Evolutionary conservation across 1,139 yeast genomes (phyloP), one percentile per base, ranked within the genome.

Genomic region (Suhomyces maxii): DNA sequence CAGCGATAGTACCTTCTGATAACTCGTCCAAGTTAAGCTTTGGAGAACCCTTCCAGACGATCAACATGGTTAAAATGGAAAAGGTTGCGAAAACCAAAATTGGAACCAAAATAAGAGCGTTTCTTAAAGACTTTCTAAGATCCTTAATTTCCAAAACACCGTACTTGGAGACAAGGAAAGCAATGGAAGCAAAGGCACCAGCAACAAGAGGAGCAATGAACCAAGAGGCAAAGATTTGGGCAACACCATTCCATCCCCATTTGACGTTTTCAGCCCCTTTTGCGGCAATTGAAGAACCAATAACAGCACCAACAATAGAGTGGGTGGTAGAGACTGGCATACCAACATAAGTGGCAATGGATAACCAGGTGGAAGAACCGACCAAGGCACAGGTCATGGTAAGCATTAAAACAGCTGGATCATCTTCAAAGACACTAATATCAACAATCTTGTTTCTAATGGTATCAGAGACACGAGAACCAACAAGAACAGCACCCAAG

Each of bases 321-420:
- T 86, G 91, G 23, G 93, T 86, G 31, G 91, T 84, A 12, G 91
- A 85, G 41, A 84, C 90, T 26, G 93, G 91, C 78, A 84, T 78
- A 53, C 89, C 88, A 36, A 84, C 64, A 5, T 64, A 55, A 31
- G 93, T 86, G 34, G 91, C 91, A 51, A 83, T 50, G 11, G 86
- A 71, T 48, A 86, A 73, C 91, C 93, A 86, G 33, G 73, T 46
- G 0, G 91, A 83, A n/a, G 90, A 83, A 40, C 91, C 93, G 41
- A 84, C 80, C 46, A 84, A 69, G 36, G 93, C 91, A 68, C 86
- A 81, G 13, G 86, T 75, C 91, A 86, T 85, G 34, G 86, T 78
- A 47, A 86, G 70, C 89, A 86, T 83, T 44, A 86, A 72, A 23
- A 81, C 87, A 8, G 88, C 85, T 8, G 91, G 90, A 39, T 80